phyloP scores from a whole-genome alignment of 495 filamentous ascomycete species.

The Penicillium coffeae region DNA sequence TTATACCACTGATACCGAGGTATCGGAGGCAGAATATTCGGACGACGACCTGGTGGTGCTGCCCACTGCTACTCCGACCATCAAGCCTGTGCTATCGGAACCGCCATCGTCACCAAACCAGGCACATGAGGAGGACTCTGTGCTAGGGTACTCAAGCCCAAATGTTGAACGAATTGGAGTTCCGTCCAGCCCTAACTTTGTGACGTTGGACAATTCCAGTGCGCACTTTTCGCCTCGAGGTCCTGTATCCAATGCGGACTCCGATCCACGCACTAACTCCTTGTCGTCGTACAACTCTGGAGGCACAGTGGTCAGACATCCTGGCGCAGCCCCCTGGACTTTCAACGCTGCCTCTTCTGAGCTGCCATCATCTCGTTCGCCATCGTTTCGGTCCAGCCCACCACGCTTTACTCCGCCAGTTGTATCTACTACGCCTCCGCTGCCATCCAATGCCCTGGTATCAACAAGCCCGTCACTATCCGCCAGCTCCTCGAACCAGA shows the following conservation, averaged over 20 bases:
- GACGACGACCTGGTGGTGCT: conserved; percentile 39
- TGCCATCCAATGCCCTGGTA: conserved; percentile 26
- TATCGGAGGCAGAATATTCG: conserved; percentile 28
- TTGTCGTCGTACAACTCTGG: conserved; percentile 46
- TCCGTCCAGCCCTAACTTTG: conserved; percentile 45
- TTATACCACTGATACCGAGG: conserved; percentile 12
- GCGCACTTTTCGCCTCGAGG: conserved; percentile 35
- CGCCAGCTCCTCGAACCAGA: conserved; percentile 36
- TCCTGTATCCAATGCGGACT: conserved; percentile 34
- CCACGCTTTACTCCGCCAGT: conserved; percentile 37
- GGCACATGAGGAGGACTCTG: conserved; percentile 11
- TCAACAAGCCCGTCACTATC: conserved; percentile 37
- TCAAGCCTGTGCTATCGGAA: conserved; percentile 39
- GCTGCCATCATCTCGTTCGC: conserved; percentile 26
- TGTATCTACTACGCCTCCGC: conserved; percentile 26
- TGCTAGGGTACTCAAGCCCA: conserved; percentile 37
- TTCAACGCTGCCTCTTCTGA: conserved; percentile 35
- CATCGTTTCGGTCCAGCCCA: conserved; percentile 40
- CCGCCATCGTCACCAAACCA: conserved; percentile 22
- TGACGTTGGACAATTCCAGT: conserved; percentile 42
- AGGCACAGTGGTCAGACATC: conserved; percentile 46
- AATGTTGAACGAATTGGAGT: conserved; percentile 41
- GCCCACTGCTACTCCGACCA: conserved; percentile 36
- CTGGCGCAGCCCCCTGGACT: conserved; percentile 35
- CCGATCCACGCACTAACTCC: conserved; percentile 39